Base-by-base conservation (phyloP, 139 green algal genomes). In the Micractinium sp. region DNA sequence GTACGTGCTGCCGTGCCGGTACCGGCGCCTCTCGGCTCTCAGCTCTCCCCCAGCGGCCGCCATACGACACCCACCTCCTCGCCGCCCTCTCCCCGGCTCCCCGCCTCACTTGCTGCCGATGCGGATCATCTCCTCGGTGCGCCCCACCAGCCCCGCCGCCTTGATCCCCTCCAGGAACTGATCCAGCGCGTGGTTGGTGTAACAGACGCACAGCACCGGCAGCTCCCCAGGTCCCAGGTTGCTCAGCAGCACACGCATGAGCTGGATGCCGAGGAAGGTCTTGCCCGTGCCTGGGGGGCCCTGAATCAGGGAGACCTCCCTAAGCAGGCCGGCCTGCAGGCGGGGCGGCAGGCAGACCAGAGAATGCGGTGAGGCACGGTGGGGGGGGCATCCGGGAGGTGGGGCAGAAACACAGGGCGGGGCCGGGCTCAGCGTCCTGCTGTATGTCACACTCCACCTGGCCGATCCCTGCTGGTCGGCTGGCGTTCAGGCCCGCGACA, bases 221-320 rank as follows among this genome's bases (percentile, higher is more conserved):
- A 18, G 27, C 27, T 98, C 95, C 56, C 33, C 38, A 0, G 86
- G 91, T 0, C 95, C 96, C 92, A 92, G 97, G 92, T 98, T 99
- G 94, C 96, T 93, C 90, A 98, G 98, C 71, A 99, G 92, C 83
- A 98, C 92, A 67, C 94, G 90, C 90, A 98, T 93, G 82, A 98
- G 96, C 90, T 95, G 92, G 66, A 98, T 95, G 1, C 96, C 97
- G 31, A 95, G 96, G 93, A 99, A 97, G 3, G 97, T 99, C 91
- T 99, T 99, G 85, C 97, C 97, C 0, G 97, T 99, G n/a, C 97
- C 97, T 0, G 97, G 97, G 0, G 97, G 97, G 0, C 97, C 97
- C 36, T 99, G 96, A 18, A 99, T 94, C 94, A 99, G 97, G 1
- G 96, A 98, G 69, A 99, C 90, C 2, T 96, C 95, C 3, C 94